Conservation (phyloP, 768 basidiomycete species). For the Postia placenta region DNA sequence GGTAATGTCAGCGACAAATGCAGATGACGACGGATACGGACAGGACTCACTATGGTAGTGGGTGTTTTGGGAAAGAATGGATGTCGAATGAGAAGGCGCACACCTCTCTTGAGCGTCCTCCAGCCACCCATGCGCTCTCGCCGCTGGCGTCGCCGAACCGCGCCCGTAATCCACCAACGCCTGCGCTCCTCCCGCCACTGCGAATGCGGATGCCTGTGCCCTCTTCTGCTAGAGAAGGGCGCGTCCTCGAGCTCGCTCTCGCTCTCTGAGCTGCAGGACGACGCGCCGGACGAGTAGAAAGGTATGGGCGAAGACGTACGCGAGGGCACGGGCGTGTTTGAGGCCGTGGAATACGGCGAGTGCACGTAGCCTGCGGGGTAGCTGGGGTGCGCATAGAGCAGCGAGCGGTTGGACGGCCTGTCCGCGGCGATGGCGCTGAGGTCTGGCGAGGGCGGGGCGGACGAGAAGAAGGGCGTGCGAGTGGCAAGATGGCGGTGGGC, state of each 20-base stretch:
- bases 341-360: slow-evolving; percentile 26
- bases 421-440: slow-evolving; percentile 14
- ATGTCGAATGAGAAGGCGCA: slow-evolving; percentile 55
- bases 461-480: slow-evolving; percentile 15
- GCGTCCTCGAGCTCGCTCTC: slow-evolving; percentile 40
- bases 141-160: slow-evolving; percentile 43
- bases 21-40: background rate
- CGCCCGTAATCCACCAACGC: slow-evolving; percentile 48
- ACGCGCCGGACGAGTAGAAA: slow-evolving; percentile 40
- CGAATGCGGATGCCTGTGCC: slow-evolving; percentile 25
- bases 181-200: background rate
- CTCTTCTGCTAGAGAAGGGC: slow-evolving; percentile 11
- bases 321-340: slow-evolving; percentile 52
- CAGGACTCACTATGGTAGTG: slow-evolving; percentile 62
- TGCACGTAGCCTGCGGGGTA: slow-evolving; percentile 7
- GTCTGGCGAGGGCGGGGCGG: slow-evolving; percentile 19
- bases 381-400: slow-evolving; percentile 26
- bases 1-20: background rate
- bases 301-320: slow-evolving; percentile 56
- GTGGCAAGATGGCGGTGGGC: slow-evolving; percentile 2
- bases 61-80: slow-evolving; percentile 78
- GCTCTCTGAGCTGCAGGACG: slow-evolving; percentile 54
- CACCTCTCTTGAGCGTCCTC: slow-evolving; percentile 47
- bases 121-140: slow-evolving; percentile 38
- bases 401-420: slow-evolving; percentile 28